These are phyloP conservation scores for Globisporangium emineosum DNA, from an alignment of 352 stramenopile genomes.

Conservation along the genomic window DNA sequence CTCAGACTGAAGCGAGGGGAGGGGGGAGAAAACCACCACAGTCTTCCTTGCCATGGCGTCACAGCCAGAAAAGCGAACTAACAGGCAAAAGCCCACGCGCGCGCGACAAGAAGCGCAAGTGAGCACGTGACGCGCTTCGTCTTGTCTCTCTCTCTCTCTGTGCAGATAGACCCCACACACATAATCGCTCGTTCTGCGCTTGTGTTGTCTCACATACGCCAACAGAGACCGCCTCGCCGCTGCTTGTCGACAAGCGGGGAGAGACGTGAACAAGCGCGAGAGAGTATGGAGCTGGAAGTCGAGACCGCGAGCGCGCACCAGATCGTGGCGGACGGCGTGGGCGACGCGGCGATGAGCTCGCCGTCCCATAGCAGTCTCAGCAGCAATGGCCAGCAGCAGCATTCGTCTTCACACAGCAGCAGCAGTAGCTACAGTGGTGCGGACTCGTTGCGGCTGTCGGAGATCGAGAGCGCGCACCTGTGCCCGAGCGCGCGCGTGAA, in stretches of 20 bases:
- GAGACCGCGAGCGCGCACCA: slow-evolving; percentile 6
- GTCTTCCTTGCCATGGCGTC: neutral
- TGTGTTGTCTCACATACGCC: no score
- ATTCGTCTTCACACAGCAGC: slow-evolving; percentile 30
- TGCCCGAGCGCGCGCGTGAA: slow-evolving; percentile 80
- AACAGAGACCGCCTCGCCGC: neutral
- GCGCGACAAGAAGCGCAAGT: neutral
- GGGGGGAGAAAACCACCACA: slow-evolving; percentile 7
- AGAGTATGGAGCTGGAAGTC: slow-evolving; percentile 17
- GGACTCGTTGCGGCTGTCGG: slow-evolving; percentile 66
- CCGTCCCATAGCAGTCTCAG: slow-evolving; percentile 37
- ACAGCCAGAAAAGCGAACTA: slow-evolving; percentile 7
- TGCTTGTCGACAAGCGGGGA: neutral
- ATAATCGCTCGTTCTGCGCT: no score
- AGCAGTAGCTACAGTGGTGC: slow-evolving; percentile 19
- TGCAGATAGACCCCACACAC: neutral
- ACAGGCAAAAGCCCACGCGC: no score
- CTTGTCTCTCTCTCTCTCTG: neutral
- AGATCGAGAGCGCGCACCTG: slow-evolving; percentile 79
- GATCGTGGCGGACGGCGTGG: slow-evolving; percentile 10
- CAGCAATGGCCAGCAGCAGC: slow-evolving; percentile 9
- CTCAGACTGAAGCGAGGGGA: neutral
- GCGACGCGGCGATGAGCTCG: slow-evolving; percentile 61
- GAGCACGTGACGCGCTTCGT: slow-evolving; percentile 2
- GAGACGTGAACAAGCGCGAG: neutral